phyloP scores from a whole-genome alignment of 768 basidiomycete species.

The Xerocomellus amylosporus region DNA sequence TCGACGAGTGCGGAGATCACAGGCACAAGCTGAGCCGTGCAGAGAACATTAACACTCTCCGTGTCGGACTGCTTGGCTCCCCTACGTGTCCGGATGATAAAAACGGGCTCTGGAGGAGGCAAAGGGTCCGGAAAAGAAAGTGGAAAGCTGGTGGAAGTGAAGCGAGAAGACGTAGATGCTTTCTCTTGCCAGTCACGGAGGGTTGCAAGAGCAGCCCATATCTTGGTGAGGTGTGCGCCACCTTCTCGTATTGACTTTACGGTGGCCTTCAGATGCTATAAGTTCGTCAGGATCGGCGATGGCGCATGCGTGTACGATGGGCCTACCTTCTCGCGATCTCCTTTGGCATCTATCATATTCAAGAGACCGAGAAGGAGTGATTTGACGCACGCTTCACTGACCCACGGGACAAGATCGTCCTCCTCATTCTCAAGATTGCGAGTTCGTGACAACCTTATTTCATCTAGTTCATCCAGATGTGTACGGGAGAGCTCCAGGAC shows the following conservation, averaged over 20 bases:
- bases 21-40: slow-evolving; percentile 64
- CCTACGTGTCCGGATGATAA: slow-evolving; percentile 48
- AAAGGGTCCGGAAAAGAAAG: slow-evolving; percentile 56
- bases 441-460: slow-evolving; percentile 37
- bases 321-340: slow-evolving; percentile 36
- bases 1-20: slow-evolving; percentile 60
- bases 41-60: slow-evolving; percentile 35
- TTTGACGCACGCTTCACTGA: slow-evolving; percentile 63
- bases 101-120: slow-evolving; percentile 46
- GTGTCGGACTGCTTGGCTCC: slow-evolving; percentile 29
- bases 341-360: slow-evolving; percentile 46
- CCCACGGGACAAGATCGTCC: slow-evolving; percentile 47
- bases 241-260: slow-evolving; percentile 50
- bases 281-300: background rate
- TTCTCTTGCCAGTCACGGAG: slow-evolving; percentile 41
- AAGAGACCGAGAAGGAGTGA: slow-evolving; percentile 63
- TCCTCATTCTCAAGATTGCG: slow-evolving; percentile 40
- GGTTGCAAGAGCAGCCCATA: slow-evolving; percentile 55
- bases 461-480: slow-evolving; percentile 64
- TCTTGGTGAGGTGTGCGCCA: slow-evolving; percentile 57
- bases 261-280: slow-evolving; percentile 32
- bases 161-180: slow-evolving; percentile 13
- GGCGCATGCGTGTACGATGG: background rate
- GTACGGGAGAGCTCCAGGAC: slow-evolving; percentile 48
- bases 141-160: slow-evolving; percentile 8